Evolutionary conservation across 495 filamentous ascomycete species (phyloP), one percentile per base, ranked within the genome.

Genomic region (Penicillium parvum): DNA sequence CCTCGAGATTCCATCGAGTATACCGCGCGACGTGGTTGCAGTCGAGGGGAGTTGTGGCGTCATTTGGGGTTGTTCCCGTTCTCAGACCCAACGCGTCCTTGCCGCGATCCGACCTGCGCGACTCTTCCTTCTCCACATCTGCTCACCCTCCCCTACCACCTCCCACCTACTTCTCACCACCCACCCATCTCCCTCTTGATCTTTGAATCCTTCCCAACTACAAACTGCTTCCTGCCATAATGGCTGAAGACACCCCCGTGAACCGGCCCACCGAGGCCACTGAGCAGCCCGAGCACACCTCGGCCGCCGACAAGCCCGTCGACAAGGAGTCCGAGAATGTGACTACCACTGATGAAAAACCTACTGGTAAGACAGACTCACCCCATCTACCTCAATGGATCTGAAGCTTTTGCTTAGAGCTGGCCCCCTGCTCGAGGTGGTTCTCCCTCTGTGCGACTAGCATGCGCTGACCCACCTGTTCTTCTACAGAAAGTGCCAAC

Each of bases 61-160:
- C 56, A 61, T 60, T n/a, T 52, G 55, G n/a, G 38, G 43, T 42
- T 40, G 42, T 49, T 36, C 43, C 55, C 45, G 48, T 46, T 48
- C 52, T 44, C 56, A 47, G 45, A 44, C 55, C 60, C 56, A 56
- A 67, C 65, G 62, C 65, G 67, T 67, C 61, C 57, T 63, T 61
- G 51, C 54, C 57, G 57, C 56, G 49, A 38, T 29, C 27, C 42
- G 41, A 42, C 34, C 58, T 64, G 61, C 63, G 63, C 63, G 61
- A 64, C 61, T 65, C 58, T 60, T 58, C 65, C 65, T 64, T 70
- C 65, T 67, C 66, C 66, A 69, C 64, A 57, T 54, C 52, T 55
- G 40, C 40, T 25, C 45, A 45, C 42, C 47, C 49, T 49, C 48
- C 52, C 45, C 57, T 47, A 39, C 55, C 52, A 52, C 44, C 47